Base-by-base conservation (phyloP, 192 early-diverging fungal genomes). In the Backusella morwellensis region DNA sequence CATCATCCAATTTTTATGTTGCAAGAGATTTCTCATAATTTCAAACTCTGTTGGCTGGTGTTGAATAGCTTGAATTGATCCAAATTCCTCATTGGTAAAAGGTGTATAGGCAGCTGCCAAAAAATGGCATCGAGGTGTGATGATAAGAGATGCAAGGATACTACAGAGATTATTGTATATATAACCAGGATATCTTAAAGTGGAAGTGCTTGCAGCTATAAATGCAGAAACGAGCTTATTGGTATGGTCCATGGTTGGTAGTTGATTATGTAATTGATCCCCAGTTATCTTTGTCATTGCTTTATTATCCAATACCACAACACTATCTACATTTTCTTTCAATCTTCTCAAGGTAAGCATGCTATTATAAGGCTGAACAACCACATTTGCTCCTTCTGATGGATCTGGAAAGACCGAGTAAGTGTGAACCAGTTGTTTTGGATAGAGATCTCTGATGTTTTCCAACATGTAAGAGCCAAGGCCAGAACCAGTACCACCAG, bases 301-400 rank as follows among this genome's bases (percentile, higher is more conserved):
- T 1, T 95, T 93, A 87, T 98, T 98, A 81, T 99, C 97, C 77
- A 99, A 83, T 6, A 99, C 97, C 66, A 97, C 93, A 38, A 99
- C 98, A 81, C 95, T 95, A 83, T 99, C 98, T 4, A 96, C 96
- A 86, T 96, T 95, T 68, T 88, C 85, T 2, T 95, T 94, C 80
- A 99, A 84, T 67, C 98, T 83, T 85, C 97, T 98, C 76, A 98
- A 85, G 71, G 91, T 93, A 74, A 99, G 83, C 85, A 99, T 90
- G n/a, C 93, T 96, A 85, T 99, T 99, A 79, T 99, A 99, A 17
- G 97, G 97, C 82, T 99, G 97, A 38, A 99, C 97, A 32, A 99
- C 96, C 21, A 97, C 94, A 79, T 99, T 96, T 9, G 96, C 95
- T 67, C 90, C 90, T 75, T 97, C 95, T 52, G 93, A 92, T 77